A percentile compares a stretch with the other conserved stretches of the same genome.
These are phyloP conservation scores for Gastrolobium bilobum DNA, from an alignment of 306 rosid genomes.

Conservation along the genomic window DNA sequence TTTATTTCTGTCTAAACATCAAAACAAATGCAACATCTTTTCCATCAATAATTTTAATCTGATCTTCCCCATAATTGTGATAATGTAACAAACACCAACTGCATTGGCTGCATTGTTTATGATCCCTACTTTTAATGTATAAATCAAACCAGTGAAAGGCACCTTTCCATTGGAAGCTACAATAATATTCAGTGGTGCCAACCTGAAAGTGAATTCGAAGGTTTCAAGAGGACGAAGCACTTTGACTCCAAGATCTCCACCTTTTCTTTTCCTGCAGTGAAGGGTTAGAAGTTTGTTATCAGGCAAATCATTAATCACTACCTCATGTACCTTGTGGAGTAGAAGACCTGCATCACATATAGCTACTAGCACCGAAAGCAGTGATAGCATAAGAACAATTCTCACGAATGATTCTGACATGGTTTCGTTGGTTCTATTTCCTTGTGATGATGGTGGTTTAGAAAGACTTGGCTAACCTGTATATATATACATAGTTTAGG, in stretches of 20 bases:
- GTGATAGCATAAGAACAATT: background rate
- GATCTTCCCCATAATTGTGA: too few species aligned
- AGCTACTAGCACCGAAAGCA: background rate
- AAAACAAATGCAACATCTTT: too few species aligned
- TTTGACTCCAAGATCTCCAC: background rate
- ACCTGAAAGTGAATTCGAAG: background rate
- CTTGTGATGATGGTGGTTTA: background rate
- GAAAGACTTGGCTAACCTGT: background rate
- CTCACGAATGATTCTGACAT: background rate
- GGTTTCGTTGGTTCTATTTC: background rate
- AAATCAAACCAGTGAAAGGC: background rate
- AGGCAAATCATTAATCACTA: background rate
- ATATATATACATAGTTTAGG: background rate
- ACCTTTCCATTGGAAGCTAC: constrained; percentile 19
- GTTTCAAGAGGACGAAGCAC: background rate
- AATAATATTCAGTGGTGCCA: background rate
- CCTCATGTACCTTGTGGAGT: background rate
- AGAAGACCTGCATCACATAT: constrained; percentile 4
- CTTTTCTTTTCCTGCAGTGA: constrained; percentile 16
- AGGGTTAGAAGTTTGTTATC: background rate
- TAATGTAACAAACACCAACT: background rate
- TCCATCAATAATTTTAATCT: too few species aligned
- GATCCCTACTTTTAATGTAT: background rate
- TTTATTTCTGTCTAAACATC: too few species aligned
- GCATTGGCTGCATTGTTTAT: background rate